Evolutionary conservation across 768 basidiomycete species (phyloP).

Genomic region (Sarcomyxa edulis): DNA sequence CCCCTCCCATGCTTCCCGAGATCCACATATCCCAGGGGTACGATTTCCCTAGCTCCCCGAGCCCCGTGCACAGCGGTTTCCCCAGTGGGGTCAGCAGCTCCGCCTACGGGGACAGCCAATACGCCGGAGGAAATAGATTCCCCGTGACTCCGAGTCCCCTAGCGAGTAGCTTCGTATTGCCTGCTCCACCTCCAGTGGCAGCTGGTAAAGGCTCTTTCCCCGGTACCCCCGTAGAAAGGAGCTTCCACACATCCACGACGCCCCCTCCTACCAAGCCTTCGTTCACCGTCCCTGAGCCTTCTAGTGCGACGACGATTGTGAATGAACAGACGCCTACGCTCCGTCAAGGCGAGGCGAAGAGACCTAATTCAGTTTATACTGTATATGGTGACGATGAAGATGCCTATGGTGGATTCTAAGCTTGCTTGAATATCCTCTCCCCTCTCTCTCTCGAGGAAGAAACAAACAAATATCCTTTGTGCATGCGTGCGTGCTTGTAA

Average conservation of each 20-base stretch:
- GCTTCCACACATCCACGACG: background rate
- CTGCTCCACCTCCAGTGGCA: background rate
- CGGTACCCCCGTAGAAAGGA: background rate
- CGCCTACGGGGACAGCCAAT: too few species aligned
- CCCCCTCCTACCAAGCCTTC: background rate
- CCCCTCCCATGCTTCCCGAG: constrained; percentile 36
- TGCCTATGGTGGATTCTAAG: constrained; percentile 12
- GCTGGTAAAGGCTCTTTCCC: background rate
- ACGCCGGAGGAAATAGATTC: too few species aligned
- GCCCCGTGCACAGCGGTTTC: constrained; percentile 14
- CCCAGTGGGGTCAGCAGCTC: too few species aligned
- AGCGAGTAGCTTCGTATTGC: constrained; percentile 7
- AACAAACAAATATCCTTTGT: too few species aligned
- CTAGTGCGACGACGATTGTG: background rate
- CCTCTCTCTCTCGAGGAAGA: too few species aligned
- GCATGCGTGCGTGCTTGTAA: too few species aligned
- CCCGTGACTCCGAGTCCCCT: constrained; percentile 13
- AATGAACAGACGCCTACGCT: background rate
- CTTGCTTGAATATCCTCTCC: background rate
- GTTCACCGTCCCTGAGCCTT: background rate
- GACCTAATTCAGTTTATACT: constrained; percentile 24
- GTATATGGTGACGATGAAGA: constrained; percentile 7
- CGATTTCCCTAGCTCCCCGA: constrained; percentile 20
- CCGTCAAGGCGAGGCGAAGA: constrained; percentile 13
- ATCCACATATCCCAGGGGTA: constrained; percentile 24